Conservation (phyloP, 1,284 basidiomycete species). For the Papiliotrema nemorosa region DNA sequence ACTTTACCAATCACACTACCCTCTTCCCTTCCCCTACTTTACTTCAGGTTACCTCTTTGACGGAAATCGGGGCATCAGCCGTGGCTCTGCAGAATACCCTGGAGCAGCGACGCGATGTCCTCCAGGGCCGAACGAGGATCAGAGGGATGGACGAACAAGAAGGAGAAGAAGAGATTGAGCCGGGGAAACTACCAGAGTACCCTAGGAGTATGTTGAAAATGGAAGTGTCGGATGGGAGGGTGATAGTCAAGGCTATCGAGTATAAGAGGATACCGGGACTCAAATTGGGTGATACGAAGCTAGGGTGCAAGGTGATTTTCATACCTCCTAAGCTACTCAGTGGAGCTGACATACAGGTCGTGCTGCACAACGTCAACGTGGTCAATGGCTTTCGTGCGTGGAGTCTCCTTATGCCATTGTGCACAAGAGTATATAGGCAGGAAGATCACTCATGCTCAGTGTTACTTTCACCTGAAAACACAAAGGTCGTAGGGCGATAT, state of each 20-base stretch:
- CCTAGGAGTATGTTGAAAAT: conserved; percentile 44
- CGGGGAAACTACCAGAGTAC: conserved; percentile 41
- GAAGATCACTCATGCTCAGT: conserved; percentile 14
- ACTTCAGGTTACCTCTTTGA: conserved; percentile 37
- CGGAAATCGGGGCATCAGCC: conserved; percentile 42
- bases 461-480: conserved; percentile 39
- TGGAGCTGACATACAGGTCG: conserved; percentile 19
- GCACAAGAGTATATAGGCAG: background rate
- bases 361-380: conserved; percentile 35
- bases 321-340: background rate
- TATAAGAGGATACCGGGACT: conserved; percentile 35
- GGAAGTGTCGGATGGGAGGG: conserved; percentile 42
- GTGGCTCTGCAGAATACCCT: conserved; percentile 40
- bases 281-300: conserved; percentile 38
- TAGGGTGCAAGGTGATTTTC: conserved; percentile 42
- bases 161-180: conserved; percentile 25
- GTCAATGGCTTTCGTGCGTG: conserved; percentile 28
- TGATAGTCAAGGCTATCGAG: conserved; percentile 40
- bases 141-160: conserved; percentile 39
- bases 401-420: background rate
- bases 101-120: conserved; percentile 43
- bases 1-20: conserved; percentile 16
- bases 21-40: conserved; percentile 35
- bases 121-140: conserved; percentile 41
- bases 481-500: conserved; percentile 30